These are phyloP conservation scores for Schizophyllum amplum DNA, from an alignment of 1,284 basidiomycete species.

Conservation along the genomic window DNA sequence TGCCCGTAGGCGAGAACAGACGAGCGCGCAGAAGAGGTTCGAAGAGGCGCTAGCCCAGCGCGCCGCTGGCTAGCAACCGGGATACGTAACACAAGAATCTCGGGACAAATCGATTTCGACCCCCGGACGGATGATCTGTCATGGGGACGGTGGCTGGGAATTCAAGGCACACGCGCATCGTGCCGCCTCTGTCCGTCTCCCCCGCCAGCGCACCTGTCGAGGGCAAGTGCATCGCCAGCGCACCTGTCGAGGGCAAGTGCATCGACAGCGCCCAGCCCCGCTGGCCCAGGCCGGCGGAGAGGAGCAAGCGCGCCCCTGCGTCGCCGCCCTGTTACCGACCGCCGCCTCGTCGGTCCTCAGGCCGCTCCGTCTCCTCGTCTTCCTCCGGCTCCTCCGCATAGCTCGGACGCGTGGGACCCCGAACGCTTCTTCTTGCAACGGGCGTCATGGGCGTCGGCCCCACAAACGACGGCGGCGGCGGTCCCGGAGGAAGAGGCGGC, in stretches of 20 bases:
- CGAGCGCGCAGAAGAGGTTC: neutral
- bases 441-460: neutral
- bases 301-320: conserved; percentile 20
- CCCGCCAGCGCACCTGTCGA: no score
- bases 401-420: neutral
- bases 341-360: neutral
- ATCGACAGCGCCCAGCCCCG: conserved; percentile 19
- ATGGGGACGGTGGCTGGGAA: neutral
- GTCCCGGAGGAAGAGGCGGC: neutral
- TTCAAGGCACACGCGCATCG: conserved; percentile 10
- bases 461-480: neutral
- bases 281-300: conserved; percentile 22
- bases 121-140: neutral
- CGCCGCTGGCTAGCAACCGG: neutral
- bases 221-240: no score
- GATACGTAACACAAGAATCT: neutral
- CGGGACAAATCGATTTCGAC: neutral
- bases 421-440: neutral
- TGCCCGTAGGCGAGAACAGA: neutral
- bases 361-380: conserved; percentile 1
- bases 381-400: neutral
- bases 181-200: no score
- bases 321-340: conserved; percentile 13
- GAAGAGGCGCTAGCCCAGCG: neutral
- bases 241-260: no score